Evolutionary conservation across 2,329 filamentous ascomycete genomes (phyloP).

Genomic region (Xylaria polymorpha): DNA sequence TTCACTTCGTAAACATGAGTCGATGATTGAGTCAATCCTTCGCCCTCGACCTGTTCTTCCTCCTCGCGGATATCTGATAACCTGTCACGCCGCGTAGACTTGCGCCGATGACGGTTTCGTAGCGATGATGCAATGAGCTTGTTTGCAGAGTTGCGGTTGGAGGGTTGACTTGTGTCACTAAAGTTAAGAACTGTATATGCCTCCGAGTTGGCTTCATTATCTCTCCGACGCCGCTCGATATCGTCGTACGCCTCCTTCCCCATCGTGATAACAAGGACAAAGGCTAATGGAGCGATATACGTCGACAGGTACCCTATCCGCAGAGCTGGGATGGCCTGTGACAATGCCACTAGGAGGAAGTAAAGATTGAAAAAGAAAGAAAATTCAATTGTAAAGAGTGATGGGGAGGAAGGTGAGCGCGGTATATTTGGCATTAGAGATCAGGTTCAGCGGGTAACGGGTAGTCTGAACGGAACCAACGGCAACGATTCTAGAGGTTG

Average conservation of each 20-base stretch:
- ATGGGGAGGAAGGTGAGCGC: conserved; percentile 92
- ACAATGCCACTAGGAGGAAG: conserved; percentile 93
- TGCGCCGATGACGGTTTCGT: conserved; percentile 54
- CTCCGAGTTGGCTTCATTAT: conserved; percentile 95
- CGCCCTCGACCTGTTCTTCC: conserved; percentile 64
- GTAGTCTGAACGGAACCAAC: conserved; percentile 79
- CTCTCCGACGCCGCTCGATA: conserved; percentile 83
- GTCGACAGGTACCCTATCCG: conserved; percentile 95
- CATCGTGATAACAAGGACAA: conserved; percentile 91
- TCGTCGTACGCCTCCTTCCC: conserved; percentile 97
- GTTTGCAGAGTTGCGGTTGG: conserved; percentile 53
- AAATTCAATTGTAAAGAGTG: conserved; percentile 96
- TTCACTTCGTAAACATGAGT: conserved; percentile 72
- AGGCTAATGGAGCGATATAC: conserved; percentile 90
- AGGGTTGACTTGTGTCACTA: conserved; percentile 61
- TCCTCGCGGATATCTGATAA: conserved; percentile 77
- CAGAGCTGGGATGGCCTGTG: conserved; percentile 88
- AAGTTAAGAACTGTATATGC: conserved; percentile 83
- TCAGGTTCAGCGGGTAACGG: conserved; percentile 87
- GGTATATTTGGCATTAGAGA: conserved; percentile 98
- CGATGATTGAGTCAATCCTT: conserved; percentile 56
- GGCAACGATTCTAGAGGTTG: conserved; percentile 77
- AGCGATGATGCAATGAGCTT: conserved; percentile 60
- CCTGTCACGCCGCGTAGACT: conserved; percentile 55
- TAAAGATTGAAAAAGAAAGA: conserved; percentile 99